A percentile compares a stretch with the other conserved stretches of the same genome.
Evolutionary conservation across 2,329 filamentous ascomycete genomes (phyloP).

Genomic region (Talaromyces sp.): DNA sequence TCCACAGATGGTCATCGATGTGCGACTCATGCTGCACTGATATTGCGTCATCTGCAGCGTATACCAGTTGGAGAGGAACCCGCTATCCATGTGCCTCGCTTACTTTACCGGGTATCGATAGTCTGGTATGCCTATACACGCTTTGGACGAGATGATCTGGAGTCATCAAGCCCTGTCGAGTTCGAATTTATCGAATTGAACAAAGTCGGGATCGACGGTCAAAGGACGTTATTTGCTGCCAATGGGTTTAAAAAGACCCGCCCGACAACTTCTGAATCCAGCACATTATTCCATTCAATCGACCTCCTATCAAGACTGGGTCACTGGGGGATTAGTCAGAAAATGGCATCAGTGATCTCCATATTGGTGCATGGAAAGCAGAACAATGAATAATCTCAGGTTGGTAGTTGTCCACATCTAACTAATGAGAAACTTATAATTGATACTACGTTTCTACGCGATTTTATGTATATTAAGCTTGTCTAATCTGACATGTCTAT

Average conservation of each 20-base stretch:
- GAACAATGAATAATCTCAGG: background rate
- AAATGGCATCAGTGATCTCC: constrained; percentile 2
- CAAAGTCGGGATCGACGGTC: background rate
- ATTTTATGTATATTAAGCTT: background rate
- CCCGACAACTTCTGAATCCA: constrained; percentile 1
- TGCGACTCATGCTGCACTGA: constrained; percentile 18
- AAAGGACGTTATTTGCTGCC: constrained; percentile 1
- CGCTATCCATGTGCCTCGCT: constrained; percentile 20
- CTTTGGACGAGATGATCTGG: constrained; percentile 1
- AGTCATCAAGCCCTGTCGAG: background rate
- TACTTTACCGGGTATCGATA: constrained; percentile 17
- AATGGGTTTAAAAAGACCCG: constrained; percentile 4
- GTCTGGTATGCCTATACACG: constrained; percentile 19
- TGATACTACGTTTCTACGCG: background rate
- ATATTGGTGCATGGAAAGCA: background rate
- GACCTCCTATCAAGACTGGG: constrained; percentile 1
- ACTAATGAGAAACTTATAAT: background rate
- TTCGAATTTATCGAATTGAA: background rate
- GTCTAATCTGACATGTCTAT: background rate
- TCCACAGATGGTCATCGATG: constrained; percentile 18
- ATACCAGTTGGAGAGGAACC: constrained; percentile 18
- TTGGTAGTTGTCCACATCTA: background rate
- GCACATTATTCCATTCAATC: constrained; percentile 3
- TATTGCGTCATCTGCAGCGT: constrained; percentile 17
- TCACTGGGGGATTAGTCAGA: constrained; percentile 7